Evolutionary conservation across 164 flowering plant genomes (phyloP), one percentile per base, ranked within the genome.

Genomic region (Saururus chinensis): DNA sequence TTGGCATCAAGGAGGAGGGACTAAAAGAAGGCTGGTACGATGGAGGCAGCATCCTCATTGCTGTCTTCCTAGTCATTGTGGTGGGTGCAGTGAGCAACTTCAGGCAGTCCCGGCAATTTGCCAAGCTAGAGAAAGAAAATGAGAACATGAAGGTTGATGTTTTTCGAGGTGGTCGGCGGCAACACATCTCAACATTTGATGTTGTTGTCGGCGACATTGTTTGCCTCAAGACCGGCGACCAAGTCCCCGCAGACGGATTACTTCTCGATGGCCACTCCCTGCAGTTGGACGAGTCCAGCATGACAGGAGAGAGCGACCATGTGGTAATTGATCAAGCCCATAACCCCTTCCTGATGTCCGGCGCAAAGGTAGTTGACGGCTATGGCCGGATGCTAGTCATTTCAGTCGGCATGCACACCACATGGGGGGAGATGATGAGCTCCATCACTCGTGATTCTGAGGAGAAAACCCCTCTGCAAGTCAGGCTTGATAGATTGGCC

Each of bases 141-240:
- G 51, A 72, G 21, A 71, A 73, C 62, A 71, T 35, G 52, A 67
- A 68, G 9, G 57, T 55, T 0, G 57, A 55, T 23, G 95, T 85
- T 23, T 63, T 83, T 19, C 81, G 97, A 78, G 89, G 85, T 60
- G 97, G 97, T 22, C 78, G 87, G 72, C 77, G 96, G 71, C 68
- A 80, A 59, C 77, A 80, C 55, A 67, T 85, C 51, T 93, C 97
- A 57, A 88, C 90, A 70, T 93, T 83, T 75, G 97, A 93, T 57
- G 53, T 93, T 59, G 97, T 90, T 72, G 96, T 90, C 66, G 97
- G 99, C 42, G 99, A 93, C 79, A 83, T 90, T 66, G 49, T 93
- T 20, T 89, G 95, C 48, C 87, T 93, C 45, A 88, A 90, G 68
- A 90, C 90, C 66, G 99, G 97, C 52, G 89, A 90, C 66, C 99